Conservation (phyloP, 1,284 basidiomycete species). For the Sanghuangporus sanghuang region DNA sequence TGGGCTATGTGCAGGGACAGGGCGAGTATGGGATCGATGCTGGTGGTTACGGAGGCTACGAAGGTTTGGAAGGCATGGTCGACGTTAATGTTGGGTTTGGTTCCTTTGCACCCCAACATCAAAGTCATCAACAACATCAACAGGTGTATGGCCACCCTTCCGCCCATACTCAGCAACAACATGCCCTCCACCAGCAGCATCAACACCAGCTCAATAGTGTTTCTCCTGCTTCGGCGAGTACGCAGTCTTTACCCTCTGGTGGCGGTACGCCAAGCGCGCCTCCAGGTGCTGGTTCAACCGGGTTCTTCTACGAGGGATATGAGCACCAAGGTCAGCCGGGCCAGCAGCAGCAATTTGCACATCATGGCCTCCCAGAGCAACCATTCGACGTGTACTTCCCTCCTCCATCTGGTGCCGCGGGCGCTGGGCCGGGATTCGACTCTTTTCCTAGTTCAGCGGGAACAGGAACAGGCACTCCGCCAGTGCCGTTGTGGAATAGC, state of each 20-base stretch:
- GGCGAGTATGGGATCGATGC: neutral
- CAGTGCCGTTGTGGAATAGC: neutral
- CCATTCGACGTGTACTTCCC: constrained; percentile 1
- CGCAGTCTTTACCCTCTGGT: neutral
- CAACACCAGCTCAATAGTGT: neutral
- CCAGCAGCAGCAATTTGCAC: neutral
- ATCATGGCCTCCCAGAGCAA: neutral
- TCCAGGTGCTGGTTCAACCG: neutral
- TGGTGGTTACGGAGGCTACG: neutral
- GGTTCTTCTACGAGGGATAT: constrained; percentile 3
- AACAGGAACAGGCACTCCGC: constrained; percentile 4
- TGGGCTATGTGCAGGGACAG: neutral
- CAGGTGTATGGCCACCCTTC: neutral
- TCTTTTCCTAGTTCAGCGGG: neutral
- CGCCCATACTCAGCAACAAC: neutral
- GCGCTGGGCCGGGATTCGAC: neutral
- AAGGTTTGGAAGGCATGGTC: neutral
- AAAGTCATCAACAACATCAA: constrained; percentile 2
- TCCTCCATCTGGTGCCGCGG: neutral
- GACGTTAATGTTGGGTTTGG: neutral
- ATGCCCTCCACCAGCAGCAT: constrained; percentile 9
- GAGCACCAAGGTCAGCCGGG: neutral
- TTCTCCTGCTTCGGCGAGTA: neutral
- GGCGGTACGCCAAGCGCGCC: neutral
- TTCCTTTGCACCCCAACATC: neutral